Evolutionary conservation across 2,329 filamentous ascomycete species (phyloP).

Genomic region (Ophiocordyceps camponoti-leonardi): DNA sequence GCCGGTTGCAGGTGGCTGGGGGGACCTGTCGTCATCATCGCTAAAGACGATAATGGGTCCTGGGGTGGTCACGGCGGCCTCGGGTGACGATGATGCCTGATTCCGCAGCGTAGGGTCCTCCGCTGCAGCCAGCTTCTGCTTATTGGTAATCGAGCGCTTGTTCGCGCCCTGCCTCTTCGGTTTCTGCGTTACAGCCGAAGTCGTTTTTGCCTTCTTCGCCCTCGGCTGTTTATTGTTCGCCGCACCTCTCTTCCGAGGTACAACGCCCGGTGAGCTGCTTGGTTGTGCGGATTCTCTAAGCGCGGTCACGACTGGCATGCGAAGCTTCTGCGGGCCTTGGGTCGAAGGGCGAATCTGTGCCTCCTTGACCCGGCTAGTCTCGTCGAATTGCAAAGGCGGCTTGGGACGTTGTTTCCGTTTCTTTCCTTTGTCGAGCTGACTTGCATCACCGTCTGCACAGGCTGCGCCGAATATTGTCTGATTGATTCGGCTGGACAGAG

Average conservation of each 20-base stretch:
- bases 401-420: conserved; percentile 17
- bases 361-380: conserved; percentile 11
- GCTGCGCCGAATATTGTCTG: background rate
- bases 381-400: conserved; percentile 15
- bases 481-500: background rate
- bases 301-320: conserved; percentile 4
- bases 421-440: conserved; percentile 1
- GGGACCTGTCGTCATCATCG: background rate
- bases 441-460: background rate
- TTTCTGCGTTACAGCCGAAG: background rate
- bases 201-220: conserved; percentile 2
- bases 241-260: background rate
- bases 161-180: no score
- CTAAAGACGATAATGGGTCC: background rate
- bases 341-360: background rate
- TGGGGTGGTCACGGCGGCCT: background rate
- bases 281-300: conserved; percentile 4
- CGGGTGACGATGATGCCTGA: background rate
- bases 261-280: conserved; percentile 5
- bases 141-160: background rate
- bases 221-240: conserved; percentile 1
- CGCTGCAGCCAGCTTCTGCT: background rate
- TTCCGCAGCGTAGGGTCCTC: background rate
- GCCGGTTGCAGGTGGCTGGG: background rate
- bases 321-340: conserved; percentile 1